phyloP scores from a whole-genome alignment of 805 yeast species.

The Wickerhamomyces kurtzmanii region DNA sequence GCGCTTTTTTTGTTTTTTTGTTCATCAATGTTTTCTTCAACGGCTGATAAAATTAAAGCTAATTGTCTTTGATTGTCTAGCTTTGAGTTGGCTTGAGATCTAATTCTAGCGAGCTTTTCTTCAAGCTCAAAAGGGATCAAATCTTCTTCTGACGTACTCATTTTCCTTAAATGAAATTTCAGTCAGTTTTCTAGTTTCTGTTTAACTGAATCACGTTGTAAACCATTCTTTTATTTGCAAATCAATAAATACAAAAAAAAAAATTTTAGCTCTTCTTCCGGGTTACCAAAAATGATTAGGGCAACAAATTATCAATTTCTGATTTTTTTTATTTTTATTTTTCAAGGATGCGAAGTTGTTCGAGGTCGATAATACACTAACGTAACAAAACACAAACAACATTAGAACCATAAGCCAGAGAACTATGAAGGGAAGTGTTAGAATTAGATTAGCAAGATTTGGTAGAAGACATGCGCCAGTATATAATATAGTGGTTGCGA shows the following conservation, averaged over 20 bases:
- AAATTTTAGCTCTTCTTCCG: too few species aligned
- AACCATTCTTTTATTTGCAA: too few species aligned
- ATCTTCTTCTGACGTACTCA: constrained; percentile 10
- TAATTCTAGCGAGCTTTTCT: constrained; percentile 53
- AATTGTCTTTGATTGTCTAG: constrained; percentile 79
- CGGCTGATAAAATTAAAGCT: constrained; percentile 77
- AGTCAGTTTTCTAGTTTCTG: too few species aligned
- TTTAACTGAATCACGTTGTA: too few species aligned
- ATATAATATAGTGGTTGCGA: constrained; percentile 87
- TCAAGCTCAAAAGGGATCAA: constrained; percentile 40
- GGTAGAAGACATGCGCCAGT: constrained; percentile 84
- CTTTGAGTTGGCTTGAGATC: constrained; percentile 69
- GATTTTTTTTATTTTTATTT: too few species aligned
- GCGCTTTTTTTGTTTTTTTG: constrained; percentile 55
- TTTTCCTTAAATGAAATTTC: too few species aligned
- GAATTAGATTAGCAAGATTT: constrained; percentile 86
- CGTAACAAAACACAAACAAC: too few species aligned
- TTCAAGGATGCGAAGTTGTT: too few species aligned
- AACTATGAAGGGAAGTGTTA: constrained; percentile 60
- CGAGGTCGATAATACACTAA: too few species aligned
- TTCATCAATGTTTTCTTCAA: constrained; percentile 77
- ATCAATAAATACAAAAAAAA: too few species aligned
- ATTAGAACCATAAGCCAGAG: constrained; percentile 2
- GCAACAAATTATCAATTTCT: too few species aligned
- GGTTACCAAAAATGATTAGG: too few species aligned